These are phyloP conservation scores for Colletotrichum tanaceti DNA, from an alignment of 2,329 filamentous ascomycete species.

Conservation along the genomic window DNA sequence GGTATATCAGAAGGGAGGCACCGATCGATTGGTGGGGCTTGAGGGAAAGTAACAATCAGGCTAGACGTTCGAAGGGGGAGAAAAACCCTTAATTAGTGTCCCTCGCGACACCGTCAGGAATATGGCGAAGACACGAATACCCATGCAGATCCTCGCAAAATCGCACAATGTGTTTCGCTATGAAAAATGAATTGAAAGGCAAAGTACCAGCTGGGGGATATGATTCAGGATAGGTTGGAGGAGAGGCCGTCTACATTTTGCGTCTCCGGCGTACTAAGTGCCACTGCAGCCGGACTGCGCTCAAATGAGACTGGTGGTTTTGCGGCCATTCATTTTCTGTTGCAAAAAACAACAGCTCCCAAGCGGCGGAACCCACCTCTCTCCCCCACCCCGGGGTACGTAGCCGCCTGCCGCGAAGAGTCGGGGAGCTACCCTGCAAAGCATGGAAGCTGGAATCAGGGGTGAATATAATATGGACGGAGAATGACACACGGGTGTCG, in stretches of 20 bases:
- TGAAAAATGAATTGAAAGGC: no score
- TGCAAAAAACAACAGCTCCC: background rate
- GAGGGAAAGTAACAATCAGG: background rate
- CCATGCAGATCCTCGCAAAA: no score
- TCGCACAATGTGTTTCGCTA: no score
- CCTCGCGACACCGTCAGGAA: no score
- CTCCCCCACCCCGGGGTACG: constrained; percentile 33
- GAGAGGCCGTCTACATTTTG: background rate
- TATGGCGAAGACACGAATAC: no score
- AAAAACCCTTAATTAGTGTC: no score
- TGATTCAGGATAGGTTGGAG: no score
- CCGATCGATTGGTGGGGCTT: constrained; percentile 6
- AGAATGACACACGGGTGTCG: constrained; percentile 9
- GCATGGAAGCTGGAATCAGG: constrained; percentile 21
- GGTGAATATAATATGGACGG: constrained; percentile 18
- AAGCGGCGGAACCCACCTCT: constrained; percentile 8
- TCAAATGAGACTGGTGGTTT: no score
- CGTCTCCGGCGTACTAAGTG: background rate
- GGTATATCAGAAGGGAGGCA: constrained; percentile 4
- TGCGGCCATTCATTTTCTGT: no score
- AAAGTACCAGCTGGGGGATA: no score
- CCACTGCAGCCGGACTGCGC: no score
- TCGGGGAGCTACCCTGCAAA: constrained; percentile 36
- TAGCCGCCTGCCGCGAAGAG: constrained; percentile 33
- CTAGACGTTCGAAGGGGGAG: background rate